Conservation (phyloP, 306 rosid genomes). For the Cyclanthera cordifolia region DNA sequence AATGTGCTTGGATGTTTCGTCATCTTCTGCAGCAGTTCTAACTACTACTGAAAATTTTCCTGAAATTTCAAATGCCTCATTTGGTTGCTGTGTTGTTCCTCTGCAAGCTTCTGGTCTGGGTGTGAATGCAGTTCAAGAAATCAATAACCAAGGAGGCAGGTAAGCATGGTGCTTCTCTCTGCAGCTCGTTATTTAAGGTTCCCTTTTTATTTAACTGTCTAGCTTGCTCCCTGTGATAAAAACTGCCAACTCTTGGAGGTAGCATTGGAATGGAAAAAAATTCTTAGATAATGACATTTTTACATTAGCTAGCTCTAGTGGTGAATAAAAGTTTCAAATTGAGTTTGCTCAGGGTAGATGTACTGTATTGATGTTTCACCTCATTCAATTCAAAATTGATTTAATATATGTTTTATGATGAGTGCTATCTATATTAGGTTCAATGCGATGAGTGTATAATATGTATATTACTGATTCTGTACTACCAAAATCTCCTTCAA, state of each 20-base stretch:
- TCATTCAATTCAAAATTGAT: not conserved
- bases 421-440: not conserved
- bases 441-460: not conserved
- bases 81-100: slow-evolving; percentile 8
- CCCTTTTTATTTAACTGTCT: not conserved
- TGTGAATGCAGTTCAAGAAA: slow-evolving; percentile 7
- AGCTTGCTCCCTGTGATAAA: not conserved
- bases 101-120: slow-evolving; percentile 5
- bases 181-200: not conserved
- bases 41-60: no score
- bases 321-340: not conserved
- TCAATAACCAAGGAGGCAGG: slow-evolving; percentile 9
- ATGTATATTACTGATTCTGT: not conserved
- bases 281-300: not conserved
- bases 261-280: not conserved
- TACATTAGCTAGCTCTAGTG: not conserved
- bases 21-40: not conserved
- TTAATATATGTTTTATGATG: not conserved
- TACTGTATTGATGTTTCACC: not conserved
- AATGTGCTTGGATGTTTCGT: slow-evolving; percentile 7
- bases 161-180: not conserved
- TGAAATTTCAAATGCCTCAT: not conserved
- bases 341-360: not conserved
- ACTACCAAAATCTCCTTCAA: not conserved
- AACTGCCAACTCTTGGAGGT: not conserved